Evolutionary conservation across 306 rosid species (phyloP).

Genomic region (Quercus berberidifolia): DNA sequence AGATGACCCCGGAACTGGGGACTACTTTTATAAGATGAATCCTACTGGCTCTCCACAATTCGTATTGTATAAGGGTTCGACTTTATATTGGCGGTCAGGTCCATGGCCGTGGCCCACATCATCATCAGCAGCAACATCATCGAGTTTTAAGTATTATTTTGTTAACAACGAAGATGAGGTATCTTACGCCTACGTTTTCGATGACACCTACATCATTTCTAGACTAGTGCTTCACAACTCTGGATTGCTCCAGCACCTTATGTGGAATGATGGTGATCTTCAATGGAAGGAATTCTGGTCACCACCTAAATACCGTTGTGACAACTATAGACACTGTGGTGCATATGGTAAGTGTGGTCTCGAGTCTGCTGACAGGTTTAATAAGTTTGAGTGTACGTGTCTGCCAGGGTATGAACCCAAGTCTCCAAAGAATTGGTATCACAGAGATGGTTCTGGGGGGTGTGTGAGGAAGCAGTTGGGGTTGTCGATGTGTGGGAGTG

Average conservation of each 20-base stretch:
- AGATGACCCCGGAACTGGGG: too few species aligned
- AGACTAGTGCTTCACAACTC: background rate
- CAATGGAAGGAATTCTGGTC: background rate
- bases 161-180: background rate
- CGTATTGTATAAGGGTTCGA: too few species aligned
- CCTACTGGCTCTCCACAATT: too few species aligned
- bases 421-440: background rate
- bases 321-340: background rate
- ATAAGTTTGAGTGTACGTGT: background rate
- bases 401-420: conserved; percentile 13
- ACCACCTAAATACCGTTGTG: background rate
- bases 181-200: too few species aligned
- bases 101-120: background rate
- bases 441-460: background rate
- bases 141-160: background rate
- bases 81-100: too few species aligned
- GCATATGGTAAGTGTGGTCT: background rate
- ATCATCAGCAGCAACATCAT: background rate
- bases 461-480: conserved; percentile 5
- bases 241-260: background rate
- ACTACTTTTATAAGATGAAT: too few species aligned
- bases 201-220: background rate
- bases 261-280: background rate
- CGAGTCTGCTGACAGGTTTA: background rate
- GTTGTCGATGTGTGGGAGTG: conserved; percentile 2